These are phyloP conservation scores for Penicillium malachiteum DNA, from an alignment of 495 filamentous ascomycete species.

Conservation along the genomic window DNA sequence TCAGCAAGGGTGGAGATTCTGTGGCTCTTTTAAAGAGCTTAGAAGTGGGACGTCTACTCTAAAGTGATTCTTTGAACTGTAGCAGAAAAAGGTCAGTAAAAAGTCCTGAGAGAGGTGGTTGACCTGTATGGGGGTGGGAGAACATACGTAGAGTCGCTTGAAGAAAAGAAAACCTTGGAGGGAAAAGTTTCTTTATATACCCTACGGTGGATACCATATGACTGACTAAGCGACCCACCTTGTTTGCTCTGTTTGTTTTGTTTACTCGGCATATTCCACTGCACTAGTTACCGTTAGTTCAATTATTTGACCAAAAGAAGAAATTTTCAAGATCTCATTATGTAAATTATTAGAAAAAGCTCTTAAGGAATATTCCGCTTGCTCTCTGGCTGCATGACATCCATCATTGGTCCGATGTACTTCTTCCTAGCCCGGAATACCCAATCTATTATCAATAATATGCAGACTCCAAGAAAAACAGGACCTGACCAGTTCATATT, in stretches of 20 bases:
- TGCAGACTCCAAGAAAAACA: conserved; percentile 32
- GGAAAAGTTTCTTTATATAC: background rate
- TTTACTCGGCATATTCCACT: background rate
- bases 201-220: background rate
- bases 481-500: conserved; percentile 43
- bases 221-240: background rate
- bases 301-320: too few relatives aligned
- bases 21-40: conserved; percentile 76
- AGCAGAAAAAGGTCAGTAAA: conserved; percentile 14
- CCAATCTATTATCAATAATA: conserved; percentile 37
- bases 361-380: conserved; percentile 7
- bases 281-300: too few relatives aligned
- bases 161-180: conserved; percentile 33
- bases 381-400: conserved; percentile 6
- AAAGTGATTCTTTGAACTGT: conserved; percentile 86
- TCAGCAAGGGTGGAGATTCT: conserved; percentile 75
- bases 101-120: background rate
- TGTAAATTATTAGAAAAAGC: too few relatives aligned
- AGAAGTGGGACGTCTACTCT: conserved; percentile 79
- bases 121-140: conserved; percentile 31
- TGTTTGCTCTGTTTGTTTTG: background rate
- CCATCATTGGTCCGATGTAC: conserved; percentile 16
- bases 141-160: conserved; percentile 67
- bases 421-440: conserved; percentile 30
- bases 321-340: too few relatives aligned